Conservation (phyloP, 352 stramenopile species). For the Globisporangium cylindrosporum region DNA sequence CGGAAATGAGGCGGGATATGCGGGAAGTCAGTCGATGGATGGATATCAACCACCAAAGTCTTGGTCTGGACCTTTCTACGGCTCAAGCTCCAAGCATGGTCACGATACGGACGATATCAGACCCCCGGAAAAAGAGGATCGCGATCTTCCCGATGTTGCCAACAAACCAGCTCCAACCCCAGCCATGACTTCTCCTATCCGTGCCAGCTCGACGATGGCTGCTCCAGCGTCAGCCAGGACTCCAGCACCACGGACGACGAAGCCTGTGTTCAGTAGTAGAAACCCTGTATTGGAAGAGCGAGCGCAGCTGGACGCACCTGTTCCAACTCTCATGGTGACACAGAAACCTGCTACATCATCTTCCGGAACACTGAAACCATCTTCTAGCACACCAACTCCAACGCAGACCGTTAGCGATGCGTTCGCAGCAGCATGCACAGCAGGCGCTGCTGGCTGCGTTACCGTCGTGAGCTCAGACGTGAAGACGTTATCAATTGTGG, state of each 20-base stretch:
- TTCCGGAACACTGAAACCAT: background rate
- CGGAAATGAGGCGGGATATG: background rate
- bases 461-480: conserved; percentile 14
- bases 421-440: conserved; percentile 4
- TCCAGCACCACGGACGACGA: background rate
- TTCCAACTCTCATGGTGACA: background rate
- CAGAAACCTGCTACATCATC: background rate
- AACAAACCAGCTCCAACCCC: background rate
- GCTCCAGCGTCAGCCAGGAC: background rate
- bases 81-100: conserved; percentile 4
- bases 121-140: background rate
- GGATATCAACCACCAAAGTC: background rate
- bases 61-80: background rate
- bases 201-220: background rate
- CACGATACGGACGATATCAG: background rate
- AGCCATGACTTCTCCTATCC: background rate
- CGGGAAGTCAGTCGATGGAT: background rate
- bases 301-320: background rate
- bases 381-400: background rate
- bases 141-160: background rate
- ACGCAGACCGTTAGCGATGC: background rate
- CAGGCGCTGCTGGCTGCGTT: conserved; percentile 7
- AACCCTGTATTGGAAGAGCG: conserved; percentile 1
- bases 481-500: conserved; percentile 8
- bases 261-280: background rate